A percentile compares a stretch with the other conserved stretches of the same genome.
Evolutionary conservation across 2,329 filamentous ascomycete genomes (phyloP).

Genomic region (Colletotrichum limetticola): DNA sequence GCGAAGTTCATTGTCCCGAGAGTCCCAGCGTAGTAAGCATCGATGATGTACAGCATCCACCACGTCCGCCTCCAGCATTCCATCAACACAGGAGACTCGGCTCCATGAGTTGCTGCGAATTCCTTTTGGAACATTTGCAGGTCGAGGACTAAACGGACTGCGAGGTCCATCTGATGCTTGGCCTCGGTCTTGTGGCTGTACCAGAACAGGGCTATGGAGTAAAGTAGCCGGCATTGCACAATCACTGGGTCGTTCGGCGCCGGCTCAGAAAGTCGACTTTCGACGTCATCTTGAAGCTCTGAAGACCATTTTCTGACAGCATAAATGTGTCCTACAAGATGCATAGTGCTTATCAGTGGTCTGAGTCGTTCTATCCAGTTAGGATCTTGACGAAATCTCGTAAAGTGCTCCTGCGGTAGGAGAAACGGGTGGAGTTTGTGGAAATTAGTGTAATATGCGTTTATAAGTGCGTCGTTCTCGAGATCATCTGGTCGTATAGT

Average conservation of each 20-base stretch:
- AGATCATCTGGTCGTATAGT: slow-evolving; percentile 9
- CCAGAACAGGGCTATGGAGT: slow-evolving; percentile 50
- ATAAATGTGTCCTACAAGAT: slow-evolving; percentile 49
- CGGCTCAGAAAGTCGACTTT: slow-evolving; percentile 18
- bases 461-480: slow-evolving; percentile 40
- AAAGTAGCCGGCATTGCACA: slow-evolving; percentile 49
- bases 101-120: slow-evolving; percentile 61
- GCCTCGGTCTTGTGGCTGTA: slow-evolving; percentile 40
- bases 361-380: slow-evolving; percentile 24
- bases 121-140: slow-evolving; percentile 67
- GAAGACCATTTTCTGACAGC: slow-evolving; percentile 25
- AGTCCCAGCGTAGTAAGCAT: slow-evolving; percentile 57
- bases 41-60: slow-evolving; percentile 75
- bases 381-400: slow-evolving; percentile 21
- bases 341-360: slow-evolving; percentile 42
- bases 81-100: slow-evolving; percentile 57
- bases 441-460: slow-evolving; percentile 49
- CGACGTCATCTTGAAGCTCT: not conserved
- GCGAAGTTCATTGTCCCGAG: slow-evolving; percentile 41
- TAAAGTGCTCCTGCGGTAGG: slow-evolving; percentile 38
- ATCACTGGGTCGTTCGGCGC: slow-evolving; percentile 40
- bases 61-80: slow-evolving; percentile 77
- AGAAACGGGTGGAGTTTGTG: slow-evolving; percentile 46
- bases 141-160: slow-evolving; percentile 68
- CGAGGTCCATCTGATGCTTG: slow-evolving; percentile 51